phyloP scores from a whole-genome alignment of 2,329 filamentous ascomycete species.

The Fusarium sp. region DNA sequence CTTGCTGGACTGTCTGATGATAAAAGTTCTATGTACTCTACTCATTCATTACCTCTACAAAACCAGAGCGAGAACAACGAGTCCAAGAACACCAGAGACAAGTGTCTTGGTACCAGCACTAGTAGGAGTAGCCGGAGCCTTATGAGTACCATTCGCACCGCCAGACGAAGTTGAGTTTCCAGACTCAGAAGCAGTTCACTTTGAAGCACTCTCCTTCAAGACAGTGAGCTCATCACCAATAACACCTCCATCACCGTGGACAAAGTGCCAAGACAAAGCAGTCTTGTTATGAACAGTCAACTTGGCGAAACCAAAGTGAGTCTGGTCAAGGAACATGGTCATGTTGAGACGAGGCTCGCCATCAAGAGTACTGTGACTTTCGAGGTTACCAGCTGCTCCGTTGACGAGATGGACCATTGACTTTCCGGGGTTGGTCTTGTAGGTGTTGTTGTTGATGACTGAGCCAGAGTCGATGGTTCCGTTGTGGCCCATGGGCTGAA shows the following conservation, averaged over 20 bases:
- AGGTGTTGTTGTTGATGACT: background rate
- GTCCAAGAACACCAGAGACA: background rate
- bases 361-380: background rate
- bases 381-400: constrained; percentile 4
- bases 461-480: background rate
- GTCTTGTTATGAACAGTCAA: background rate
- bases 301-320: constrained; percentile 9
- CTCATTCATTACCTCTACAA: background rate
- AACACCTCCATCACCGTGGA: background rate
- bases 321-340: background rate
- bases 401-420: constrained; percentile 5
- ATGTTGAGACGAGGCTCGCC: background rate
- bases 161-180: background rate
- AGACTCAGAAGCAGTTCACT: background rate
- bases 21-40: background rate
- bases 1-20: background rate
- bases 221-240: background rate
- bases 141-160: background rate
- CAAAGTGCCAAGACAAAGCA: background rate
- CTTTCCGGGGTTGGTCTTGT: background rate
- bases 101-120: background rate
- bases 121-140: background rate
- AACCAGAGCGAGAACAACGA: background rate
- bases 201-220: background rate
- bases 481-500: constrained; percentile 1